Conservation (phyloP, 768 basidiomycete genomes). For the Xerocomus spinulosus region DNA sequence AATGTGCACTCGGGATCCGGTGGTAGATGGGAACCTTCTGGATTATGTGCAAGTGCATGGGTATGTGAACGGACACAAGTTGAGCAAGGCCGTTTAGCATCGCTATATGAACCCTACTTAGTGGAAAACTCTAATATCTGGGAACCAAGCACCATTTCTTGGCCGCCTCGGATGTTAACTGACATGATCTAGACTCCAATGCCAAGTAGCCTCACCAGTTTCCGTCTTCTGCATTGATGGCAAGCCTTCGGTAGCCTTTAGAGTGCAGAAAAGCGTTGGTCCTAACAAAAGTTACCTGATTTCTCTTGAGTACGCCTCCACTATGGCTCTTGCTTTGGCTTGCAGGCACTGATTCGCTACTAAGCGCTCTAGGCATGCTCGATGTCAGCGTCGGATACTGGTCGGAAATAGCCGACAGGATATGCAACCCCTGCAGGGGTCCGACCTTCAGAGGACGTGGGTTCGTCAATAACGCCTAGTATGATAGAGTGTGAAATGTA, state of each 20-base stretch:
- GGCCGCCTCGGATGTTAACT: constrained; percentile 6
- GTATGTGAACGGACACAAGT: constrained; percentile 74
- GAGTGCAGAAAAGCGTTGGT: neutral
- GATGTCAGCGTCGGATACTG: neutral
- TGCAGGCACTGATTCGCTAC: constrained; percentile 1
- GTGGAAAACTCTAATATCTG: constrained; percentile 1
- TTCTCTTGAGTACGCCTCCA: constrained; percentile 18
- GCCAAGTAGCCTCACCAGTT: constrained; percentile 47
- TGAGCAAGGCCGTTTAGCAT: constrained; percentile 72
- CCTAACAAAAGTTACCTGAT: constrained; percentile 19
- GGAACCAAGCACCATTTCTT: constrained; percentile 53
- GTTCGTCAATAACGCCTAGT: no score
- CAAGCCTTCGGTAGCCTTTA: constrained; percentile 30
- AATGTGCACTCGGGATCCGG: constrained; percentile 68
- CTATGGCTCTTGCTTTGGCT: constrained; percentile 1
- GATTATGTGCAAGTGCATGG: constrained; percentile 59
- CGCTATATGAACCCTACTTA: constrained; percentile 38
- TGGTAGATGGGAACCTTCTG: constrained; percentile 51
- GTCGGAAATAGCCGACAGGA: neutral
- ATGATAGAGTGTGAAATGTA: no score
- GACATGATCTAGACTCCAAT: constrained; percentile 9
- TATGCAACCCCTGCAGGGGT: no score
- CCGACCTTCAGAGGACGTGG: no score
- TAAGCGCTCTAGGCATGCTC: constrained; percentile 38
- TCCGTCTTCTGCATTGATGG: constrained; percentile 65